Conservation (phyloP, 1,284 basidiomycete species). For the Chiua sp. region DNA sequence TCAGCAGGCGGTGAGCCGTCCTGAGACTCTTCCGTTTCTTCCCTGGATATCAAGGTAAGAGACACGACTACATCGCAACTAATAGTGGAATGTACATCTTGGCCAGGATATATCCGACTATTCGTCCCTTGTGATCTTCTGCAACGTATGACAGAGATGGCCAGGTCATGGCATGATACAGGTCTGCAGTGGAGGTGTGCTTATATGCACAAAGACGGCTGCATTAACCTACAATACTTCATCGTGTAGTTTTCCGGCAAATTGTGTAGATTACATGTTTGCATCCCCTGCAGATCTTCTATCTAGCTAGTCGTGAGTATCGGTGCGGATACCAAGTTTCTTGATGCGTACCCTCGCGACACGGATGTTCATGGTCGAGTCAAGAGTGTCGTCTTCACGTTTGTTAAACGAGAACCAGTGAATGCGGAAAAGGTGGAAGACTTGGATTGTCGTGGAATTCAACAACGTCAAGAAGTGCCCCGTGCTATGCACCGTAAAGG, state of each 20-base stretch:
- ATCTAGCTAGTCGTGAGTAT: slow-evolving; percentile 41
- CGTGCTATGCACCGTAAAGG: slow-evolving; percentile 12
- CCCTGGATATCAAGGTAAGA: slow-evolving; percentile 48
- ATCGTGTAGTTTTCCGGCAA: slow-evolving; percentile 94
- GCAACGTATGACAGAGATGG: slow-evolving; percentile 96
- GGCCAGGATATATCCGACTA: slow-evolving; percentile 97
- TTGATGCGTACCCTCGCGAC: slow-evolving; percentile 52
- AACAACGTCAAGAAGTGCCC: neutral
- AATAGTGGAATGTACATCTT: slow-evolving; percentile 76
- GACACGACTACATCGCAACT: neutral
- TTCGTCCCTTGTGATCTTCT: slow-evolving; percentile 90
- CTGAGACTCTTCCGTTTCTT: slow-evolving; percentile 35
- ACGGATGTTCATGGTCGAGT: slow-evolving; percentile 59
- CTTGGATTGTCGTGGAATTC: neutral
- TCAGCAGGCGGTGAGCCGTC: slow-evolving; percentile 41
- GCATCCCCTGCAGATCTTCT: slow-evolving; percentile 85
- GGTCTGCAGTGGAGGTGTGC: slow-evolving; percentile 56
- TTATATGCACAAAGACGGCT: slow-evolving; percentile 23
- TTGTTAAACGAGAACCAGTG: too few species aligned
- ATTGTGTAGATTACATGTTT: slow-evolving; percentile 91
- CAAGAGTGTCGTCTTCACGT: too few species aligned
- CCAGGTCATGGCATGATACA: slow-evolving; percentile 97
- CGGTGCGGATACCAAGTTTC: neutral
- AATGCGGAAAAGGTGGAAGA: neutral
- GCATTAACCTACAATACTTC: slow-evolving; percentile 76